A percentile compares a stretch with the other conserved stretches of the same genome.
Conservation (phyloP, 2,329 filamentous ascomycete genomes). For the Sarocladiaceae sp. region DNA sequence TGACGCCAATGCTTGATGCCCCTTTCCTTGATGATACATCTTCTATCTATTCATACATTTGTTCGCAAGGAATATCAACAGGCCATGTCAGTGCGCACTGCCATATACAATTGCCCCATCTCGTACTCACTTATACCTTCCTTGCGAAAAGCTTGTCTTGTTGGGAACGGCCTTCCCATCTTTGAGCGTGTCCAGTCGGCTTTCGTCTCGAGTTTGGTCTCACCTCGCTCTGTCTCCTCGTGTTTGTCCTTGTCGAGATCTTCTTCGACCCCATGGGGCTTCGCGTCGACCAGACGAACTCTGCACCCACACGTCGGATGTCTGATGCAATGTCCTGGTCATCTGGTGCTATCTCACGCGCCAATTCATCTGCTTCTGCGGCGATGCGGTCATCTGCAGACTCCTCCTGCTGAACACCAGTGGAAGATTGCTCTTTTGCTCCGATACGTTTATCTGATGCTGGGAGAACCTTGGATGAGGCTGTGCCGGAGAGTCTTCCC, state of each 20-base stretch:
- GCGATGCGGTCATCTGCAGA: constrained; percentile 14
- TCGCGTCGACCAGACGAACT: constrained; percentile 11
- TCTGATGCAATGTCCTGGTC: constrained; percentile 10
- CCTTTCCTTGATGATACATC: background rate
- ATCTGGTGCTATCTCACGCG: constrained; percentile 17
- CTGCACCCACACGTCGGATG: background rate
- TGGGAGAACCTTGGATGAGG: background rate
- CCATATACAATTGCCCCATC: too few species aligned
- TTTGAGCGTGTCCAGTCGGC: too few species aligned
- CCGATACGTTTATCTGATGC: background rate
- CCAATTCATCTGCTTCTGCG: constrained; percentile 10
- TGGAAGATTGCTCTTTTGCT: background rate
- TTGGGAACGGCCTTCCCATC: too few species aligned
- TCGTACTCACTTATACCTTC: too few species aligned
- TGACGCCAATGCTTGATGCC: background rate
- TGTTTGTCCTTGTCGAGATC: background rate
- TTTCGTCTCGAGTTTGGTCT: background rate
- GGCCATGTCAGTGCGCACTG: too few species aligned
- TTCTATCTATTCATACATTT: too few species aligned
- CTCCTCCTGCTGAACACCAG: constrained; percentile 17
- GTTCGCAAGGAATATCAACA: too few species aligned
- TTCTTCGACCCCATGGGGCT: background rate
- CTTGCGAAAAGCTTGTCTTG: too few species aligned
- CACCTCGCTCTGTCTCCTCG: background rate
- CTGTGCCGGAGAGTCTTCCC: background rate